Base-by-base conservation (phyloP, 2,329 filamentous ascomycete genomes). In the Arthroderma sp. region DNA sequence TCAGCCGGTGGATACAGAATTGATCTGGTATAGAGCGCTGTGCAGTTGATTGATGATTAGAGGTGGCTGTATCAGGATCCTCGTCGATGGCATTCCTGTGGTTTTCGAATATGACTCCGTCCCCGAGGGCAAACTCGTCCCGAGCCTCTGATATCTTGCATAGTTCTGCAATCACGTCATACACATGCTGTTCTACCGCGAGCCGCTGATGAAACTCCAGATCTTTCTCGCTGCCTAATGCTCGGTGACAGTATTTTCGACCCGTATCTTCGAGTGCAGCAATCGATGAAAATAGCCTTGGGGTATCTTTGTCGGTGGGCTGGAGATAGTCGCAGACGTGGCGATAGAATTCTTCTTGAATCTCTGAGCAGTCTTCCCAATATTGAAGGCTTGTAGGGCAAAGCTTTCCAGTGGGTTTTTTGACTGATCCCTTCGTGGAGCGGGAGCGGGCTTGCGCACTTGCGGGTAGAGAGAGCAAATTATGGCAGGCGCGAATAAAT, bases 221-320 rank as follows among this genome's bases (percentile, higher is more conserved):
- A 42, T 59, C 59, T 42, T 53, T 48, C 39, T 62, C 56, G 44
- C 58, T 58, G 36, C 52, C 53, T 6, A 60, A 43, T 39, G 51
- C 48, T 29, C 52, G 49, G 39, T 45, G 42, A 39, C 47, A 36
- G 11, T 10, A 8, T 36, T 47, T 44, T 33, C 48, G 36, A 46
- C 32, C 49, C 11, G 50, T 15, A 9, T 45, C 48, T 40, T 56
- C 36, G 30, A 58, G 29, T 4, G 39, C 48, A 45, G 37, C 11
- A n/a, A 53, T 27, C 22, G 54, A 41, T 22, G 48, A 6, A 33
- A 55, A 58, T 9, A 53, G 11, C 31, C 36, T 47, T 36, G 39
- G 38, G 15, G 51, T 32, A 30, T 46, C 44, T 34, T 30, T 31
- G 10, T 42, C 40, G 3, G 40, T 42, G 4, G 29, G 40, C 29